These are phyloP conservation scores for Cutaneotrichosporon dermatis DNA, from an alignment of 1,284 basidiomycete species.

Conservation along the genomic window DNA sequence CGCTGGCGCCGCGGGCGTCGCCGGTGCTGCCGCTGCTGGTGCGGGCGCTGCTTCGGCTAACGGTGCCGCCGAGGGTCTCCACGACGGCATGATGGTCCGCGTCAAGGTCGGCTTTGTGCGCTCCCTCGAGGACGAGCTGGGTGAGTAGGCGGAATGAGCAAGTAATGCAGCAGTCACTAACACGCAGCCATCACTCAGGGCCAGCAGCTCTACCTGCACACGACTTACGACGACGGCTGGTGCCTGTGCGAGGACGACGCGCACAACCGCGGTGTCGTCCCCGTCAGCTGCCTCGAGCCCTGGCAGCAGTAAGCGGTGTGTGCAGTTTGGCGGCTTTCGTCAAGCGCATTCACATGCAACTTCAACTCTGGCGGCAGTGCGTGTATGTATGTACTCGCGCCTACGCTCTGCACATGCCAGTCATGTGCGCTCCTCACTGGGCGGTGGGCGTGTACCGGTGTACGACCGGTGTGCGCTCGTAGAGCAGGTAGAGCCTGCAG, in stretches of 20 bases:
- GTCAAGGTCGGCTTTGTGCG: slow-evolving; percentile 48
- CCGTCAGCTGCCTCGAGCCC: slow-evolving; percentile 45
- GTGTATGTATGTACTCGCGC: no score
- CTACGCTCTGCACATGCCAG: not conserved
- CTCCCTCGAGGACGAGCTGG: slow-evolving; percentile 47
- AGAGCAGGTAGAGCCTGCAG: slow-evolving; percentile 1
- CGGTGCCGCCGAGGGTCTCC: slow-evolving; percentile 23
- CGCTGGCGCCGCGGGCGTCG: slow-evolving; percentile 6
- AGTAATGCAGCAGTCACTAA: no score
- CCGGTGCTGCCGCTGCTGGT: slow-evolving; percentile 8
- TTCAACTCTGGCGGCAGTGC: no score
- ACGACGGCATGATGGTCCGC: slow-evolving; percentile 40
- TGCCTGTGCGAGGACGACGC: slow-evolving; percentile 45
- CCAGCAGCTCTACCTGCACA: slow-evolving; percentile 47
- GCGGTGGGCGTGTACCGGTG: not conserved
- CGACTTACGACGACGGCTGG: slow-evolving; percentile 49
- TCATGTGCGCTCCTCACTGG: not conserved
- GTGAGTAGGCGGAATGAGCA: slow-evolving; percentile 21
- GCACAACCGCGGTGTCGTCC: slow-evolving; percentile 45
- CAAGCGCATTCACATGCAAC: no score
- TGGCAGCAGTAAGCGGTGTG: slow-evolving; percentile 10
- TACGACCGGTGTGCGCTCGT: not conserved
- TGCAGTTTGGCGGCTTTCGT: not conserved
- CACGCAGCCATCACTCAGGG: slow-evolving; percentile 42
- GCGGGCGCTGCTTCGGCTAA: not conserved